phyloP scores from a whole-genome alignment of 305 asterid species.

The Euphrasia arctica region DNA sequence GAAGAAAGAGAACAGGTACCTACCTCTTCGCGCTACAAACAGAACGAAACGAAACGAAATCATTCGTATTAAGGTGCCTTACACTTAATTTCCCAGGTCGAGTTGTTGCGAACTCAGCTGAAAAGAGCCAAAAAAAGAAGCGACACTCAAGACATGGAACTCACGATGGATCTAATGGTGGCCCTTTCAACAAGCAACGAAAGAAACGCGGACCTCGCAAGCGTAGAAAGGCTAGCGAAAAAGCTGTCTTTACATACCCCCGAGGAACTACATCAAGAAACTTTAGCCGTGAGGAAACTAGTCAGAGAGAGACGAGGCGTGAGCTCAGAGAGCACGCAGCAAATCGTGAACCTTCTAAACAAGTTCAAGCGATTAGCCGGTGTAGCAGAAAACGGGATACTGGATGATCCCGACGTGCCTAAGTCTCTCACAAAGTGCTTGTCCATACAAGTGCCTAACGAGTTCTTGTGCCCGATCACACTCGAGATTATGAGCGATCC shows the following conservation, averaged over 20 bases:
- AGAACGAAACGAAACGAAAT: no score
- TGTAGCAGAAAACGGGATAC: constrained; percentile 31
- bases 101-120: constrained; percentile 55
- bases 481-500: constrained; percentile 92
- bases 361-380: constrained; percentile 61
- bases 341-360: constrained; percentile 46
- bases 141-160: constrained; percentile 86
- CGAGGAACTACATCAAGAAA: constrained; percentile 61
- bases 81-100: constrained; percentile 44
- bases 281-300: constrained; percentile 49
- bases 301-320: constrained; percentile 45
- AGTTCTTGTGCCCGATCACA: constrained; percentile 84
- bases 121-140: constrained; percentile 58
- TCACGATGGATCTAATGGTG: constrained; percentile 85
- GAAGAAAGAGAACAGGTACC: constrained; percentile 76
- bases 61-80: not conserved
- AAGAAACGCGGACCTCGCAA: constrained; percentile 63
- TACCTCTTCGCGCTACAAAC: no score
- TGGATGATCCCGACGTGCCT: constrained; percentile 30
- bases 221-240: constrained; percentile 72
- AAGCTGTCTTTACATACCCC: constrained; percentile 57
- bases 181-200: constrained; percentile 56
- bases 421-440: constrained; percentile 30
- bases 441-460: constrained; percentile 56
- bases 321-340: constrained; percentile 46